These are phyloP conservation scores for Fragaria nilgerrensis DNA, from an alignment of 306 rosid genomes.

Conservation along the genomic window DNA sequence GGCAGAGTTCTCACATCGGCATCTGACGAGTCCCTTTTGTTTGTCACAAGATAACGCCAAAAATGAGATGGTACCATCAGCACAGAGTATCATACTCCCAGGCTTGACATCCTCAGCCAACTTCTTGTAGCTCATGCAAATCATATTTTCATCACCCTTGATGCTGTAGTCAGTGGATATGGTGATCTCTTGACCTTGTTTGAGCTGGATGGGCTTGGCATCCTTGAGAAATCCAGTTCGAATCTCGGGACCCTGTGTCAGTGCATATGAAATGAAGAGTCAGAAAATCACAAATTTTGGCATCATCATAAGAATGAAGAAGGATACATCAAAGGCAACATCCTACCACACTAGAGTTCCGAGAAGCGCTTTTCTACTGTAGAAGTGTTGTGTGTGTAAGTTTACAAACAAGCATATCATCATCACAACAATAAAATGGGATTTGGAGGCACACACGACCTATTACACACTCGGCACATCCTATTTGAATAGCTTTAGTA, in stretches of 20 bases:
- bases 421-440: neutral
- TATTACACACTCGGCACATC: no score
- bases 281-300: neutral
- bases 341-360: neutral
- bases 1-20: constrained; percentile 93
- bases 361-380: no score
- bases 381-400: neutral
- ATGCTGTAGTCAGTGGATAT: constrained; percentile 81
- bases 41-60: constrained; percentile 67
- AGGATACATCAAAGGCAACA: neutral
- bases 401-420: neutral
- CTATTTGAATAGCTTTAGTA: neutral
- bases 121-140: constrained; percentile 95
- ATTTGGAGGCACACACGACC: neutral
- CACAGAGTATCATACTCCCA: constrained; percentile 82
- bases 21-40: constrained; percentile 56
- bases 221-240: constrained; percentile 97
- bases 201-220: constrained; percentile 69
- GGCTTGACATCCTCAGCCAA: constrained; percentile 87
- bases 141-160: constrained; percentile 78
- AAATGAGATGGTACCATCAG: constrained; percentile 95
- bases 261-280: neutral
- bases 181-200: constrained; percentile 73
- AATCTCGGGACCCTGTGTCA: constrained; percentile 87
- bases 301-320: neutral